A percentile compares a stretch with the other conserved stretches of the same genome.
phyloP scores from a whole-genome alignment of 352 stramenopile species.

The Globisporangium iwayamae region DNA sequence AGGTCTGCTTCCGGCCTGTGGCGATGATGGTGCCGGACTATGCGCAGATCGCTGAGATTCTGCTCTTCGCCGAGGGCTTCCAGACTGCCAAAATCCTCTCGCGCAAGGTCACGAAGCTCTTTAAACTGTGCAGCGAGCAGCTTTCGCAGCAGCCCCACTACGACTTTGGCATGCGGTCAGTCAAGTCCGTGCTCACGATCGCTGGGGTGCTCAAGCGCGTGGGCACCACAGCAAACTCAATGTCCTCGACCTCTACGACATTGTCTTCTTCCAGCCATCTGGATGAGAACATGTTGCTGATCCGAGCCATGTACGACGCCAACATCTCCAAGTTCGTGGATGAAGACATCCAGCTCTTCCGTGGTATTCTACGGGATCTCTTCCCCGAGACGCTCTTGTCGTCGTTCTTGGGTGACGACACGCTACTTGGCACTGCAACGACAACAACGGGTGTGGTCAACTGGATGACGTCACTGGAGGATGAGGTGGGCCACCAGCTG shows the following conservation, averaged over 20 bases:
- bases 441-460: slow-evolving; percentile 17
- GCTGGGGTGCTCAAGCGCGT: slow-evolving; percentile 64
- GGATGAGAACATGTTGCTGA: slow-evolving; percentile 83
- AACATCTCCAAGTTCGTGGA: slow-evolving; percentile 91
- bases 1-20: slow-evolving; percentile 78
- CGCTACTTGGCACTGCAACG: not conserved
- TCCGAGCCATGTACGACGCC: slow-evolving; percentile 91
- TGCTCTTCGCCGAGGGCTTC: slow-evolving; percentile 83
- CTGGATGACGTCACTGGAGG: slow-evolving; percentile 56
- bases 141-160: slow-evolving; percentile 84
- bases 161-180: slow-evolving; percentile 86
- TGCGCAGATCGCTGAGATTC: slow-evolving; percentile 77
- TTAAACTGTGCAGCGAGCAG: slow-evolving; percentile 84
- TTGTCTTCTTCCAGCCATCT: slow-evolving; percentile 4
- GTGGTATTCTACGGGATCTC: slow-evolving; percentile 85
- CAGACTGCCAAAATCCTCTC: slow-evolving; percentile 56
- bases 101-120: slow-evolving; percentile 72
- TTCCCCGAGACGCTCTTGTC: slow-evolving; percentile 55
- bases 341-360: slow-evolving; percentile 87
- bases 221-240: slow-evolving; percentile 1
- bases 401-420: not conserved
- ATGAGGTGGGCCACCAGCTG: slow-evolving; percentile 80
- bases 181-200: slow-evolving; percentile 80
- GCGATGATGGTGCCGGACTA: slow-evolving; percentile 91
- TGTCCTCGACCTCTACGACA: not conserved